Evolutionary conservation across 139 green algal genomes (phyloP).

Genomic region (Gonium pectorale): DNA sequence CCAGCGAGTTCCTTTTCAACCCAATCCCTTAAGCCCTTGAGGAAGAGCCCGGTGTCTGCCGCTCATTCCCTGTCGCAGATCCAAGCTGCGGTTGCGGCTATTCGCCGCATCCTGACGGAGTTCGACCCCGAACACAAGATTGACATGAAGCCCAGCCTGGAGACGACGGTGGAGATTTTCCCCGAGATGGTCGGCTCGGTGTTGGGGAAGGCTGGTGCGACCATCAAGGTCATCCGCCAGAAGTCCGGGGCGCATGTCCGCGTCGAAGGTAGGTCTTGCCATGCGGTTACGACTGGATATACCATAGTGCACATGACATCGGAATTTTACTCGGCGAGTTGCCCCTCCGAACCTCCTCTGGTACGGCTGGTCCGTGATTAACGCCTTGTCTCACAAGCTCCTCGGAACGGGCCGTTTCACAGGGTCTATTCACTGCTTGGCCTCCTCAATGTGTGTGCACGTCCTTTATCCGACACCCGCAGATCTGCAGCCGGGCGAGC

Average conservation of each 20-base stretch:
- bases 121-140: slow-evolving; percentile 38
- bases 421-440: neutral
- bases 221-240: slow-evolving; percentile 44
- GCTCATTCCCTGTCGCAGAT: slow-evolving; percentile 6
- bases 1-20: no score
- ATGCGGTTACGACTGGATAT: neutral
- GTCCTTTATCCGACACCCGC: neutral
- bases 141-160: slow-evolving; percentile 23
- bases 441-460: no score
- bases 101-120: slow-evolving; percentile 25
- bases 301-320: neutral
- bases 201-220: slow-evolving; percentile 38
- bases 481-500: slow-evolving; percentile 40
- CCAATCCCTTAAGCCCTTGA: no score
- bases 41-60: no score
- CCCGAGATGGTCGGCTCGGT: slow-evolving; percentile 44
- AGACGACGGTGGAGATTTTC: slow-evolving; percentile 42
- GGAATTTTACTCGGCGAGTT: no score
- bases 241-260: slow-evolving; percentile 30
- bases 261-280: slow-evolving; percentile 26
- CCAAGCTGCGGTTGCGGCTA: neutral
- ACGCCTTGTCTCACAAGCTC: no score
- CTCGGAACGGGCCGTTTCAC: neutral
- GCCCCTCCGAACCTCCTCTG: neutral
- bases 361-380: neutral